phyloP scores from a whole-genome alignment of 2,329 filamentous ascomycete genomes.

The Fusarium armeniacum region DNA sequence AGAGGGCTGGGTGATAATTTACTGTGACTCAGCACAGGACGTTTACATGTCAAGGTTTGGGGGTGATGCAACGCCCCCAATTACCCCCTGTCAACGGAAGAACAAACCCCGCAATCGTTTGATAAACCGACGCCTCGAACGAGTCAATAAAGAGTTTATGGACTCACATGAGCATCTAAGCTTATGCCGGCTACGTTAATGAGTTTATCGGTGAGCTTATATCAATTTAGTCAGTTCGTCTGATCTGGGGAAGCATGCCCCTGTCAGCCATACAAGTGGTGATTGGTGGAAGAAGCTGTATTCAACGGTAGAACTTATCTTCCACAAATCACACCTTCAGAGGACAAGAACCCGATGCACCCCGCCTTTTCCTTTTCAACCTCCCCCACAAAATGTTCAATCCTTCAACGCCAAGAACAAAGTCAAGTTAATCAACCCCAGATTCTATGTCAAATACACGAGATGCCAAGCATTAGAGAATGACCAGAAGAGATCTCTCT shows the following conservation, averaged over 20 bases:
- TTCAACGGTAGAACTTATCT: fast-evolving
- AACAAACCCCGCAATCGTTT: not conserved
- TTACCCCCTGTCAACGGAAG: not conserved
- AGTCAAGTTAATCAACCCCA: conserved; percentile 2
- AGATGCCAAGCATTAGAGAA: conserved; percentile 4
- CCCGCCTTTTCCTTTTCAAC: conserved; percentile 23
- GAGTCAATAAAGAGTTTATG: too few species aligned
- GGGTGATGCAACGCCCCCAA: not conserved
- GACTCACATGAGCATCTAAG: not conserved
- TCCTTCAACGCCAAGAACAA: not conserved
- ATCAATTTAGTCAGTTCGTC: not conserved
- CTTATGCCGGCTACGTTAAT: not conserved
- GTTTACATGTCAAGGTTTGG: not conserved
- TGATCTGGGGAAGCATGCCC: not conserved
- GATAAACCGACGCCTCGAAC: not conserved
- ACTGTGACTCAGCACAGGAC: not conserved
- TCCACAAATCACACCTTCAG: conserved; percentile 3
- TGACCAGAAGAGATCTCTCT: not conserved
- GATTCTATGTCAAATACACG: conserved; percentile 1
- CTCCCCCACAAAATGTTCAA: conserved; percentile 15
- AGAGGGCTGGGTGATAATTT: not conserved
- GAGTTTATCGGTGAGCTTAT: conserved; percentile 11
- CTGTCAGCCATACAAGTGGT: fast-evolving
- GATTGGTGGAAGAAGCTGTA: not conserved
- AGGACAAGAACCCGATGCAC: not conserved